Conservation (phyloP, 768 basidiomycete genomes). For the Trametes gibbosa region DNA sequence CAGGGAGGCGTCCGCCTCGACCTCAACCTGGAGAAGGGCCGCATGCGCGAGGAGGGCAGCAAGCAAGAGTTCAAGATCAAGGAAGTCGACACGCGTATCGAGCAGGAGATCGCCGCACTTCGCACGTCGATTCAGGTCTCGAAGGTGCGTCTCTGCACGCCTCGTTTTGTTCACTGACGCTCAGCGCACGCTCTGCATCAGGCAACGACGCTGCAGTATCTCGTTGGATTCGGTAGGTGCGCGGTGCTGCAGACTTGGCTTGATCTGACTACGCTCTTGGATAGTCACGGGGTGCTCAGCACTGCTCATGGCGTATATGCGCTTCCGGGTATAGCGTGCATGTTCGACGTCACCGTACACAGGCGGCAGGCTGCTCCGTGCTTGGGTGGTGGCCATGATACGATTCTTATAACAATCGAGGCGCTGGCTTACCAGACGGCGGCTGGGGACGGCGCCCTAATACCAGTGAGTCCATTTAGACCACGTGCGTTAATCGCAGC, state of each 20-base stretch:
- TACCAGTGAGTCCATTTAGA: constrained; percentile 6
- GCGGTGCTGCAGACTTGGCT: background rate
- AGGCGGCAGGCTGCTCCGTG: constrained; percentile 6
- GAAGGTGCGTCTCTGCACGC: constrained; percentile 49
- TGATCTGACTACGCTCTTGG: background rate
- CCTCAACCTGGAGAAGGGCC: constrained; percentile 93
- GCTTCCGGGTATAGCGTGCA: constrained; percentile 49
- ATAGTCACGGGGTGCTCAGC: constrained; percentile 85
- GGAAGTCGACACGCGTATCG: constrained; percentile 96
- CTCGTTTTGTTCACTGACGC: background rate
- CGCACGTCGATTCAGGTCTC: constrained; percentile 82
- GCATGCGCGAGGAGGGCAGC: constrained; percentile 90
- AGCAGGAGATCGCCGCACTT: constrained; percentile 89
- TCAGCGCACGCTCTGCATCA: constrained; percentile 25
- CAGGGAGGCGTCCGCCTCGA: constrained; percentile 93
- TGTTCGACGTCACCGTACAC: background rate
- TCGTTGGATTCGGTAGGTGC: constrained; percentile 82
- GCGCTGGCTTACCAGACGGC: background rate
- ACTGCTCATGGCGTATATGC: constrained; percentile 82
- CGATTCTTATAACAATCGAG: background rate
- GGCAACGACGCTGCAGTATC: constrained; percentile 84
- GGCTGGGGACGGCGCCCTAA: constrained; percentile 5
- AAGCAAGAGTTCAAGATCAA: constrained; percentile 94
- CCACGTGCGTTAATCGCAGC: no score
- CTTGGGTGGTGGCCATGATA: background rate